Base-by-base conservation (phyloP, 1,284 basidiomycete genomes). In the Cryptococcus sp. region DNA sequence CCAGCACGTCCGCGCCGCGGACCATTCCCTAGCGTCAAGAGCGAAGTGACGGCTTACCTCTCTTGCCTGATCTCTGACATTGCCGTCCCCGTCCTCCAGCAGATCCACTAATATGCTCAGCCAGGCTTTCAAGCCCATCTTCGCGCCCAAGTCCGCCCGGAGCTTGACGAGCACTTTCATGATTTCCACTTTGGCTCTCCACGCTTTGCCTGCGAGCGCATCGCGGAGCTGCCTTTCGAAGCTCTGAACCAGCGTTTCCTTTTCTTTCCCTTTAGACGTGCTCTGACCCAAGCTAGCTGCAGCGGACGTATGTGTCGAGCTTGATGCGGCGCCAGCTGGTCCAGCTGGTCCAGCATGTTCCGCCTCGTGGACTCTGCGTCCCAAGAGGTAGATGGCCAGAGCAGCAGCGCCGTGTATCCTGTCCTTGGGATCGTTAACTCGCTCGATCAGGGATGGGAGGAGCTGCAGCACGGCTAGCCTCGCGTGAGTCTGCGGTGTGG, bases 11-110 rank as follows among this genome's bases (percentile, higher is more conserved):
- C 30, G 2, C 30, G 2, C 30, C 30, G 13, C 10, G 7, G 30
- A 4, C 3, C 2, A 35, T 35, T 35, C 3, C 25, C 13, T 35
- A 35, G 30, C 30, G 5, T 35, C 8, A 10, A 35, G 30, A 45
- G 30, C 22, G 43, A 46, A 30, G 15, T 17, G n/a, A 16, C 22
- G 7, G 59, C 75, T 60, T 47, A 78, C 78, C 58, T 75, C 71
- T 52, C 88, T 84, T 1, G 95, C 89, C 69, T 87, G 88, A 58
- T 93, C 89, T 41, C 96, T 87, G 50, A 99, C 95, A 64, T 85
- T 85, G 4, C 88, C 85, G 72, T 99, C 95, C 1, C 88, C 86
- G 77, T 99, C 94, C 78, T 96, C 90, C 22, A 99, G 83, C 45
- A 88, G 81, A 55, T 88, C 89, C 17, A 98, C 90, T 47, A 99